Evolutionary conservation across 192 early-diverging fungal species (phyloP).

Genomic region (Backusella parvicylindrica): DNA sequence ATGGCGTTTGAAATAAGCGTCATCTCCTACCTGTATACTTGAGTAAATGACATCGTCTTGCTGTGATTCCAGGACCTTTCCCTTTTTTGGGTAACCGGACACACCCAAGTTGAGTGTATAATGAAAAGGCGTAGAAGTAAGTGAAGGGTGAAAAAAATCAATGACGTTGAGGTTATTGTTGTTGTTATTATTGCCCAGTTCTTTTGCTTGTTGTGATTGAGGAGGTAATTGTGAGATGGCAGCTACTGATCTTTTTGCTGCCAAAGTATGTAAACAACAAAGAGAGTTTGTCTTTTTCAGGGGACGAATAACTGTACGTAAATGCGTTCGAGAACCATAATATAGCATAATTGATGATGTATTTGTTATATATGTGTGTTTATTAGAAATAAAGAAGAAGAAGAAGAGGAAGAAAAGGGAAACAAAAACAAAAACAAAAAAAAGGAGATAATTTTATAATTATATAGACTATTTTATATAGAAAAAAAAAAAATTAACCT

Average conservation of each 20-base stretch:
- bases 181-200: neutral
- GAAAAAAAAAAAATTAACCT: neutral
- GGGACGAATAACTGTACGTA: neutral
- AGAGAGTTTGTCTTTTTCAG: neutral
- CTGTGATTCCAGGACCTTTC: slow-evolving; percentile 19
- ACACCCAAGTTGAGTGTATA: slow-evolving; percentile 44
- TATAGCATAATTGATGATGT: neutral
- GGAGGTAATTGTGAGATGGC: neutral
- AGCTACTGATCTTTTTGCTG: neutral
- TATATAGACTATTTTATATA: neutral
- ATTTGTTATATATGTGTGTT: neutral
- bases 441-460: neutral
- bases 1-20: slow-evolving; percentile 83
- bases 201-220: neutral
- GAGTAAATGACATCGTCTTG: slow-evolving; percentile 51
- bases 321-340: neutral
- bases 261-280: neutral
- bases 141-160: slow-evolving; percentile 32
- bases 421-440: neutral
- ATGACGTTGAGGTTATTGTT: slow-evolving; percentile 15
- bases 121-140: slow-evolving; percentile 34
- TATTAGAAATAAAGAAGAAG: neutral
- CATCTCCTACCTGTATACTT: slow-evolving; percentile 80
- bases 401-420: neutral
- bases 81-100: slow-evolving; percentile 45